Percentiles rank a stretch among this genome's conserved stretches.
These are phyloP conservation scores for barley (Hordeum vulgare) DNA, from an alignment of 176 grass and related monocot species.

Conservation along the genomic window MorexV3_pseudomolecules_assembly NC_058522.1:569691801-569692300, in stretches of 20 bases:
- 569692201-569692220: slow-evolving; percentile 69
- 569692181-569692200: slow-evolving; percentile 58
- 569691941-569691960: slow-evolving; percentile 65
- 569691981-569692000: slow-evolving; percentile 53
- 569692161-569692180: slow-evolving; percentile 36
- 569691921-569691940: slow-evolving; percentile 15
- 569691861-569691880: slow-evolving; percentile 60
- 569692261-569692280: slow-evolving; percentile 53
- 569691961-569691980: slow-evolving; percentile 61
- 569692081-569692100: slow-evolving; percentile 54
- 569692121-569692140: slow-evolving; percentile 49
- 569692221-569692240: slow-evolving; percentile 33
- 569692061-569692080: slow-evolving; percentile 59
- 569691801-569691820: slow-evolving; percentile 38
- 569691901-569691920: slow-evolving; percentile 30
- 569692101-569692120: slow-evolving; percentile 56
- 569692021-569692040: slow-evolving; percentile 47
- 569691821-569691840: slow-evolving; percentile 44
- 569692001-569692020: slow-evolving; percentile 72
- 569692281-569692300: slow-evolving; percentile 50
- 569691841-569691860: slow-evolving; percentile 43
- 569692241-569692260: slow-evolving; percentile 68
- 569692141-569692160: slow-evolving; percentile 63
- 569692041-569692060: slow-evolving; percentile 51
- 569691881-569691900: slow-evolving; percentile 48